phyloP scores from a whole-genome alignment of 495 filamentous ascomycete species.

The Clavariopsis aquatica region DNA sequence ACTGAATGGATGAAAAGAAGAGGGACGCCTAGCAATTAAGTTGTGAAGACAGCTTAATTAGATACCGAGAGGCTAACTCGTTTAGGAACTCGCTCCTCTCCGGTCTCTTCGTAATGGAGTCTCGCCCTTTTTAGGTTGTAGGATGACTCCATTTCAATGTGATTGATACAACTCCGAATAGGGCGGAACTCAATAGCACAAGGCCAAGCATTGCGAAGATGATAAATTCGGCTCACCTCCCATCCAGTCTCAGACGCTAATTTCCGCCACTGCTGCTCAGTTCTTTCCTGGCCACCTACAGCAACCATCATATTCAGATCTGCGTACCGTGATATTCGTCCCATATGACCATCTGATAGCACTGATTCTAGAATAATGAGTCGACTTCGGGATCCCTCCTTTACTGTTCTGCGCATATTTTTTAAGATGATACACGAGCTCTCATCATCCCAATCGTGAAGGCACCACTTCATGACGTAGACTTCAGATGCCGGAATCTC shows the following conservation, averaged over 20 bases:
- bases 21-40: too few species aligned
- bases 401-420: conserved; percentile 25
- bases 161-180: neutral
- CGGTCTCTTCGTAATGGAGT: neutral
- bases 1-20: neutral
- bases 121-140: neutral
- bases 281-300: conserved; percentile 19
- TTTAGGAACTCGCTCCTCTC: neutral
- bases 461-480: conserved; percentile 43
- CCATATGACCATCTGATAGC: conserved; percentile 30
- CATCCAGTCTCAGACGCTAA: conserved; percentile 13
- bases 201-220: conserved; percentile 25
- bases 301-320: conserved; percentile 29
- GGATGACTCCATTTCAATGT: neutral
- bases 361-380: conserved; percentile 41
- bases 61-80: too few species aligned
- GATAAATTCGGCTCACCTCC: conserved; percentile 8
- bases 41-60: too few species aligned
- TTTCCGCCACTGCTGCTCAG: conserved; percentile 9
- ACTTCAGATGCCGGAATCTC: conserved; percentile 33
- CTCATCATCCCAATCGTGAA: conserved; percentile 43
- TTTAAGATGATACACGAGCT: conserved; percentile 28
- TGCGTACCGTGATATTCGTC: conserved; percentile 21
- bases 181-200: conserved; percentile 23
- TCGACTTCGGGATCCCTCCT: conserved; percentile 11